A percentile compares a stretch with the other conserved stretches of the same genome.
phyloP scores from a whole-genome alignment of 192 early-diverging fungal genomes.

The Podila horticola region DNA sequence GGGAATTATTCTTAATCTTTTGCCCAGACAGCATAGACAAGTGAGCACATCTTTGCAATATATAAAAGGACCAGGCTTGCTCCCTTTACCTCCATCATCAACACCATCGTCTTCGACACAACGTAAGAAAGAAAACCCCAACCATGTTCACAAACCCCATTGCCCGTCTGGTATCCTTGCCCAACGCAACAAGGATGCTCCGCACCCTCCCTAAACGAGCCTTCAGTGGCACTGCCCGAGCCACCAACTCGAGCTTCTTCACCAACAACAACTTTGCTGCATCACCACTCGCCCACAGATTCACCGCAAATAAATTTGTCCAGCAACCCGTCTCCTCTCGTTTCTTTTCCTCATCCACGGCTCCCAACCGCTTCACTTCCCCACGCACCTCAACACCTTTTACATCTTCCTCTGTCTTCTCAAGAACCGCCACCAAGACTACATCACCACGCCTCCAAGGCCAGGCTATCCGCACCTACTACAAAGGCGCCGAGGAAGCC shows the following conservation, averaged over 20 bases:
- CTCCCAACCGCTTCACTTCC: not conserved
- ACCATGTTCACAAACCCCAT: not conserved
- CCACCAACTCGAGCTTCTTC: slow-evolving; percentile 3
- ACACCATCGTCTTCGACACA: not conserved
- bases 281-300: slow-evolving; percentile 7
- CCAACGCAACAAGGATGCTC: slow-evolving; percentile 9
- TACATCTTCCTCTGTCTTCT: not conserved
- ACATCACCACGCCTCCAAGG: not conserved
- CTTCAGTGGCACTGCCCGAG: not conserved
- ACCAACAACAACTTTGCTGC: not conserved
- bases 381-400: not conserved
- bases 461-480: not conserved
- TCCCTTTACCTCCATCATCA: no score
- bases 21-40: no score
- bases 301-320: not conserved
- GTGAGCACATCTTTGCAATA: no score
- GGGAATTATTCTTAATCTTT: no score
- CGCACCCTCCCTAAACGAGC: not conserved
- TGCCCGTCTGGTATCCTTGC: slow-evolving; percentile 5
- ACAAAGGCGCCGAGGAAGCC: not conserved
- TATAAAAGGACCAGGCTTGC: no score
- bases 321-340: not conserved
- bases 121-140: not conserved
- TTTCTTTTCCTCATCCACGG: not conserved
- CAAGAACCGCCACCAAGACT: not conserved